Percentiles rank a stretch among this genome's conserved stretches.
Evolutionary conservation across 257 asterid genomes (phyloP).

Genomic region (Fraxinus americana): DNA sequence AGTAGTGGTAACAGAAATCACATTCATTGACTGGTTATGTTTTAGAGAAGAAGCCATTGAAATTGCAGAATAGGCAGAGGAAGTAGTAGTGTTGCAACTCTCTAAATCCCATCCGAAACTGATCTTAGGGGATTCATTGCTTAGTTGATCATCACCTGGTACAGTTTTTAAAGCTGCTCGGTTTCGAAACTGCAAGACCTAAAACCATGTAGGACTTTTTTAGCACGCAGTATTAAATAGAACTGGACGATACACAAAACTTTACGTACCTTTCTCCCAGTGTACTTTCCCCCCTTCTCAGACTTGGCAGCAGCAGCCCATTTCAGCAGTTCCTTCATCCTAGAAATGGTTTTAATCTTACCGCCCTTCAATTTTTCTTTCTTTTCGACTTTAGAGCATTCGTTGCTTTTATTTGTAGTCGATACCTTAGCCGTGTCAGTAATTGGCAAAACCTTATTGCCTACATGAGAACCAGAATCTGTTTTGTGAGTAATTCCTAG

Average conservation of each 20-base stretch:
- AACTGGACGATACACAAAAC: neutral
- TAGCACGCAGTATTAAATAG: neutral
- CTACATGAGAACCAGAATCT: constrained; percentile 33
- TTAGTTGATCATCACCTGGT: constrained; percentile 52
- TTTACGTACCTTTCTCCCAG: constrained; percentile 57
- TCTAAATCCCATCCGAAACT: constrained; percentile 79
- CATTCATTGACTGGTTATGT: constrained; percentile 26
- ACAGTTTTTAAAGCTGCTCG: constrained; percentile 44
- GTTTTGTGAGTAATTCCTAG: constrained; percentile 38
- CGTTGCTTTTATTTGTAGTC: constrained; percentile 30
- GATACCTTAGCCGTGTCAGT: constrained; percentile 33
- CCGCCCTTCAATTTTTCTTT: constrained; percentile 51
- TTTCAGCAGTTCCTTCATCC: constrained; percentile 69
- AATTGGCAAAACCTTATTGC: constrained; percentile 60
- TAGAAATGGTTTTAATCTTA: constrained; percentile 46
- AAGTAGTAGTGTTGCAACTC: constrained; percentile 59
- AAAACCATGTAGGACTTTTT: neutral
- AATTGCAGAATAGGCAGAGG: constrained; percentile 48
- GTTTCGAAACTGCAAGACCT: constrained; percentile 59
- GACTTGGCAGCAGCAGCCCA: constrained; percentile 73
- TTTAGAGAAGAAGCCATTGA: constrained; percentile 39
- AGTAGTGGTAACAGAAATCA: constrained; percentile 41
- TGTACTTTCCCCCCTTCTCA: constrained; percentile 56
- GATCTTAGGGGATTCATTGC: constrained; percentile 77
- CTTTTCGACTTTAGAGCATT: constrained; percentile 32